These are phyloP conservation scores for Astragalus membranaceus DNA, from an alignment of 306 rosid genomes.

Conservation along the genomic window DNA sequence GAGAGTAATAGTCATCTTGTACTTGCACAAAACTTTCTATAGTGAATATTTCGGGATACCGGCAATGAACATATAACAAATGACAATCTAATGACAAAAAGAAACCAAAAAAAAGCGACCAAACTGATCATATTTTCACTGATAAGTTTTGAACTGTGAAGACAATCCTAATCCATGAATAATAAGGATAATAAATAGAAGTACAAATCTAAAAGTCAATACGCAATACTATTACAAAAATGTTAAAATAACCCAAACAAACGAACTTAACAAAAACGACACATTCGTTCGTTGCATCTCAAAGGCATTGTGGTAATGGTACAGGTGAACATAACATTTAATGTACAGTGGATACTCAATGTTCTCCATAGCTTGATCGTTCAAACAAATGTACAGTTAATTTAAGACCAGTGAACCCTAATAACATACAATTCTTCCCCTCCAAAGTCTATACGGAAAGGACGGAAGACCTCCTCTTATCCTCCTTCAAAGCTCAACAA, in stretches of 20 bases:
- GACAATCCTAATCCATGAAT: not conserved
- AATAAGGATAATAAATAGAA: not conserved
- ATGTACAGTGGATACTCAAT: not conserved
- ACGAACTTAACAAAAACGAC: no score
- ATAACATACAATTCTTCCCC: not conserved
- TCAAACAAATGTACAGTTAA: slow-evolving; percentile 6
- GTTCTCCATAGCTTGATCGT: not conserved
- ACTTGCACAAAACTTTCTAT: not conserved
- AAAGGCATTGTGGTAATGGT: not conserved
- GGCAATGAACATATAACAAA: no score
- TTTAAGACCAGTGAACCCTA: not conserved
- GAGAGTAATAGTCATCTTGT: no score
- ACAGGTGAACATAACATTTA: not conserved
- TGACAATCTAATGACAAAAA: no score
- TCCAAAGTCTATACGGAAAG: no score
- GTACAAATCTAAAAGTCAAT: not conserved
- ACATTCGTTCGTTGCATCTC: not conserved
- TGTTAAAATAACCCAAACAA: not conserved
- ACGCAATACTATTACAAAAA: not conserved
- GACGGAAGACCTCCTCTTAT: not conserved
- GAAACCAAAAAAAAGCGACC: no score
- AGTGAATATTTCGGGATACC: no score
- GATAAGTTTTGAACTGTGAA: not conserved
- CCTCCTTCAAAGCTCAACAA: not conserved
- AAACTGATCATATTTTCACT: not conserved